Conservation (phyloP, 768 basidiomycete genomes). For the Rhizopogon vinicolor region DNA sequence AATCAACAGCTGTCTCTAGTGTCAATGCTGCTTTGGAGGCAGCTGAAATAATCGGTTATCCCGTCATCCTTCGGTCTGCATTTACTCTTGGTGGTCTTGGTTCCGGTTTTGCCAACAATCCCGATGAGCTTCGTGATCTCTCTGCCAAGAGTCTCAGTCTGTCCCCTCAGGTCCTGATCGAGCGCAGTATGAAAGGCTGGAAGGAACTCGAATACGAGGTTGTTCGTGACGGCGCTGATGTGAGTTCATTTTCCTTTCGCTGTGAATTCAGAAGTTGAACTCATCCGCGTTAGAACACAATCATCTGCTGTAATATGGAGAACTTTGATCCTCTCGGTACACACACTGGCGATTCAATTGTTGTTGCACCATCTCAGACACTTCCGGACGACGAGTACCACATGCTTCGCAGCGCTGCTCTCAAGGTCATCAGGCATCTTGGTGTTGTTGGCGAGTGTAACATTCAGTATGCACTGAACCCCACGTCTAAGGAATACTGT, state of each 20-base stretch:
- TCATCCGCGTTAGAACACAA: conserved; percentile 69
- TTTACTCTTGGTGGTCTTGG: conserved; percentile 98
- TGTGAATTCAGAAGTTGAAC: conserved; percentile 11
- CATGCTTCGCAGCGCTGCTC: conserved; percentile 96
- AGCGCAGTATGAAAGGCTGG: conserved; percentile 99
- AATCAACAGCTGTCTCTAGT: conserved; percentile 94
- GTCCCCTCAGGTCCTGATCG: conserved; percentile 93
- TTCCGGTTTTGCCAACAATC: conserved; percentile 93
- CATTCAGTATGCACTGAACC: conserved; percentile 98
- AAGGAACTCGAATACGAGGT: conserved; percentile 99
- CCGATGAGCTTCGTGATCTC: conserved; percentile 92
- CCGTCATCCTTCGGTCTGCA: conserved; percentile 94
- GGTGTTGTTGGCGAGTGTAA: conserved; percentile 95
- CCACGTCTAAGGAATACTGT: conserved; percentile 88
- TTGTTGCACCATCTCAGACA: conserved; percentile 97
- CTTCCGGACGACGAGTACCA: conserved; percentile 98
- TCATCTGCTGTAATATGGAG: conserved; percentile 99
- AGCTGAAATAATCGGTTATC: conserved; percentile 90
- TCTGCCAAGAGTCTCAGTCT: conserved; percentile 88
- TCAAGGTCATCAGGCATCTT: conserved; percentile 91
- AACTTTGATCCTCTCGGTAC: conserved; percentile 99
- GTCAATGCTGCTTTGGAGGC: conserved; percentile 91
- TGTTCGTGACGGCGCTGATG: conserved; percentile 95
- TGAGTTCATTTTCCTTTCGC: conserved; percentile 35
- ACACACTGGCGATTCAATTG: conserved; percentile 98